A percentile compares a stretch with the other conserved stretches of the same genome.
Conservation (phyloP, 768 basidiomycete species). For the Myochromella boudieri region DNA sequence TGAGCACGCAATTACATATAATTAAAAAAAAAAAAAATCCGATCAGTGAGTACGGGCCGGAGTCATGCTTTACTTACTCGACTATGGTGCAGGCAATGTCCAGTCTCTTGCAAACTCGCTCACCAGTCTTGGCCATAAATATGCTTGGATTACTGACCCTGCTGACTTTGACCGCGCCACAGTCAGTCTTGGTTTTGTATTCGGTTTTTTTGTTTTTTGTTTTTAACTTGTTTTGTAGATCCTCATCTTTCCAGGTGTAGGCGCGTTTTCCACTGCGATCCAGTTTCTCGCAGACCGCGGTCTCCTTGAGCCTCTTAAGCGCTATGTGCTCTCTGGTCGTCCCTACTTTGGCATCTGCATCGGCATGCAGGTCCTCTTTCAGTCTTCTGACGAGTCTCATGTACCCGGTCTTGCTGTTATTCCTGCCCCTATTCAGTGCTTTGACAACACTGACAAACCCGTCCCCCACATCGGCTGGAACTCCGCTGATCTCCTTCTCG, state of each 20-base stretch:
- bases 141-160: conserved; percentile 83
- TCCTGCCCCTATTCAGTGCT: conserved; percentile 75
- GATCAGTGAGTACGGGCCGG: conserved; percentile 28
- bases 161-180: conserved; percentile 86
- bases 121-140: conserved; percentile 77
- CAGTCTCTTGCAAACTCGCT: conserved; percentile 93
- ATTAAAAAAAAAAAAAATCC: conserved; percentile 10
- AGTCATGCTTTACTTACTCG: conserved; percentile 93
- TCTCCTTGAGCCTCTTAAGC: conserved; percentile 74
- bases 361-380: conserved; percentile 95
- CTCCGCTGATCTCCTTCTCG: conserved; percentile 57
- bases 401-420: conserved; percentile 80
- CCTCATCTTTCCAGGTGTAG: conserved; percentile 96
- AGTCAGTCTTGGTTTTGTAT: conserved; percentile 51
- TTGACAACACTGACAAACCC: conserved; percentile 70
- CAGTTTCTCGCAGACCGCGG: conserved; percentile 70
- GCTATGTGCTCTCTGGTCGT: conserved; percentile 82
- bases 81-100: conserved; percentile 96
- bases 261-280: conserved; percentile 88
- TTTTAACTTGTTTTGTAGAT: conserved; percentile 49
- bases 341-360: conserved; percentile 99
- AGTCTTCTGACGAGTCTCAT: conserved; percentile 79
- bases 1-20: conserved; percentile 13
- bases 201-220: background rate
- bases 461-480: conserved; percentile 99